These are phyloP conservation scores for Aeschynomene evenia DNA, from an alignment of 306 rosid species.

Conservation along the genomic window DNA sequence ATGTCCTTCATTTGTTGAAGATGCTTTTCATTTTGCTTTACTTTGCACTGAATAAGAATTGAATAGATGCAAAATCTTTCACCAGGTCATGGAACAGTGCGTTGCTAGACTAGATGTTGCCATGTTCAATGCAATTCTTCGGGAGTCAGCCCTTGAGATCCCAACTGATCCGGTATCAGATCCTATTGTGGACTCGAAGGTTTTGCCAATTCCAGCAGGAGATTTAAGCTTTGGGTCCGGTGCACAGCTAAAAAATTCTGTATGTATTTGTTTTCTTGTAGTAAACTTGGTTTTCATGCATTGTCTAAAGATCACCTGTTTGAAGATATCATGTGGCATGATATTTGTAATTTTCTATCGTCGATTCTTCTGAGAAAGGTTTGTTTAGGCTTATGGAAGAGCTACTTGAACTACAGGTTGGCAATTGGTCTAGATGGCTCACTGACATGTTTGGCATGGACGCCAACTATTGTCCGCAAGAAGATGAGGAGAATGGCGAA, in stretches of 20 bases:
- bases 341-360: slow-evolving; percentile 4
- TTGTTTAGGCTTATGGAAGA: slow-evolving; percentile 24
- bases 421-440: slow-evolving; percentile 95
- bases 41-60: slow-evolving; percentile 19
- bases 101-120: slow-evolving; percentile 87
- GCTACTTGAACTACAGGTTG: slow-evolving; percentile 63
- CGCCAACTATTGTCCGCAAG: slow-evolving; percentile 52
- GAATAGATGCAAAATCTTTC: slow-evolving; percentile 31
- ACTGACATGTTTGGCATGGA: slow-evolving; percentile 83
- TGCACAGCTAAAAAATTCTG: slow-evolving; percentile 94
- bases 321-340: neutral
- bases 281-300: neutral
- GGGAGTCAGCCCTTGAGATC: slow-evolving; percentile 91
- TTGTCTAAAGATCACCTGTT: neutral
- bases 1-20: slow-evolving; percentile 16
- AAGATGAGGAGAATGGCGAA: slow-evolving; percentile 42
- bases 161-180: slow-evolving; percentile 98
- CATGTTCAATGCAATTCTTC: slow-evolving; percentile 93
- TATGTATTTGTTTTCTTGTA: slow-evolving; percentile 29
- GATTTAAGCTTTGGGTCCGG: slow-evolving; percentile 97
- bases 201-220: slow-evolving; percentile 95
- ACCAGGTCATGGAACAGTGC: slow-evolving; percentile 90
- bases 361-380: neutral
- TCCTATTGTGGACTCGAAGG: slow-evolving; percentile 87
- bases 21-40: slow-evolving; percentile 15